Evolutionary conservation across 768 basidiomycete species (phyloP), one percentile per base, ranked within the genome.

Genomic region (Boletus coccyginus): DNA sequence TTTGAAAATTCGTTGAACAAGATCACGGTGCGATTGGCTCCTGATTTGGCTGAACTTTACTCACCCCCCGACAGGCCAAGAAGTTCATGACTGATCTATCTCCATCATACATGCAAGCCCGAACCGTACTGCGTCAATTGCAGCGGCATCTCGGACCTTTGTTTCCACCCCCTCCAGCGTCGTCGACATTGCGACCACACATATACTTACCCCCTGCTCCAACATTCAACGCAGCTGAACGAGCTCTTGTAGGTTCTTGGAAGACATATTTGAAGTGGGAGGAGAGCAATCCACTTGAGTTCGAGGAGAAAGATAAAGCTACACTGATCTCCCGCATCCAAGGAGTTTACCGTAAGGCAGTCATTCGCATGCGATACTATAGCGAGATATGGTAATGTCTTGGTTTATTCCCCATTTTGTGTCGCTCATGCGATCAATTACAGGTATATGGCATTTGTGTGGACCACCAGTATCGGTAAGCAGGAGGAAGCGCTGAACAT

Each of bases 21-120:
- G 70, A 88, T 93, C 58, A 96, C 94, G 35, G 86, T 83, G 41
- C 55, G 82, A 64, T 49, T 14, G 16, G 12, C 17, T 56, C 50
- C 35, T 21, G 7, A 17, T 14, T 29, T 10, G 10, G 33, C 41
- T 5, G 19, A 31, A 29, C 29, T 50, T 27, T 29, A 40, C 60
- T 70, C 24, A 74, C 35, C 6, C 36, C 16, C 7, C 4, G 21
- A 2, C 60, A 88, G 87, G 94, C 96, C 14, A 98, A 98, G 72
- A 97, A 98, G 68, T 95, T 98, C 73, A 86, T 98, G 76, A 79
- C 84, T 53, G 95, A 98, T 72, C 81, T 92, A n/a, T 90, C 91
- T 3, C 91, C 94, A 7, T 84, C 88, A 3, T 90, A 98, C 69
- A 95, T 98, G 91, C 94, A 96, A 66, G 96, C 97, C 0, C 87